phyloP scores from a whole-genome alignment of 768 basidiomycete species.

The Mycena metata region DNA sequence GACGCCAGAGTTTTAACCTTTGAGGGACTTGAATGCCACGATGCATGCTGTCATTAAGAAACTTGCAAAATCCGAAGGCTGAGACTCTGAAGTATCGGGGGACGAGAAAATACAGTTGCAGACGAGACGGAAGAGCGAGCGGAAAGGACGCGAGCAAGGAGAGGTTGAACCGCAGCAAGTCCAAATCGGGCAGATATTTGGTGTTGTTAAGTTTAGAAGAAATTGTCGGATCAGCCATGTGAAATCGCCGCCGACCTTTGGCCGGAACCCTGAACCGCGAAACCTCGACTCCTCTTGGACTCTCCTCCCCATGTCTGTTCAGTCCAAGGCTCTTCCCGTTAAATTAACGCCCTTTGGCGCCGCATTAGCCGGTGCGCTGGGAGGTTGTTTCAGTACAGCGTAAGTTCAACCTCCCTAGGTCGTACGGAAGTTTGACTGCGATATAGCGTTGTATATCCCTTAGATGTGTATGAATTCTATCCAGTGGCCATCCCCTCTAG shows the following conservation, averaged over 20 bases:
- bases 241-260: background rate
- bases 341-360: conserved; percentile 89
- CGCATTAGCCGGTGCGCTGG: conserved; percentile 93
- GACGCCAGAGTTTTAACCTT: too few relatives aligned
- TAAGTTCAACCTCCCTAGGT: conserved; percentile 57
- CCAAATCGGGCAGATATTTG: background rate
- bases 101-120: too few relatives aligned
- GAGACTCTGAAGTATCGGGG: too few relatives aligned
- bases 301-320: conserved; percentile 57
- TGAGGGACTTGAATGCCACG: too few relatives aligned
- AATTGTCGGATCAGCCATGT: background rate
- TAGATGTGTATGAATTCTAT: conserved; percentile 82
- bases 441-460: conserved; percentile 88
- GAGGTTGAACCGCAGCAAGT: too few relatives aligned
- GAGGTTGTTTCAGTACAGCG: conserved; percentile 95
- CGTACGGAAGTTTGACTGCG: conserved; percentile 24
- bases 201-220: background rate
- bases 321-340: conserved; percentile 64
- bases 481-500: conserved; percentile 8
- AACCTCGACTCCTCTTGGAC: conserved; percentile 29
- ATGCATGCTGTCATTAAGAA: too few relatives aligned
- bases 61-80: too few relatives aligned
- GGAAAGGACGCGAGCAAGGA: too few relatives aligned
- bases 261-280: background rate
- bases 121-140: too few relatives aligned